Conservation (phyloP, 2,329 filamentous ascomycete species). For the Aspergillus costaricaensis region DNA sequence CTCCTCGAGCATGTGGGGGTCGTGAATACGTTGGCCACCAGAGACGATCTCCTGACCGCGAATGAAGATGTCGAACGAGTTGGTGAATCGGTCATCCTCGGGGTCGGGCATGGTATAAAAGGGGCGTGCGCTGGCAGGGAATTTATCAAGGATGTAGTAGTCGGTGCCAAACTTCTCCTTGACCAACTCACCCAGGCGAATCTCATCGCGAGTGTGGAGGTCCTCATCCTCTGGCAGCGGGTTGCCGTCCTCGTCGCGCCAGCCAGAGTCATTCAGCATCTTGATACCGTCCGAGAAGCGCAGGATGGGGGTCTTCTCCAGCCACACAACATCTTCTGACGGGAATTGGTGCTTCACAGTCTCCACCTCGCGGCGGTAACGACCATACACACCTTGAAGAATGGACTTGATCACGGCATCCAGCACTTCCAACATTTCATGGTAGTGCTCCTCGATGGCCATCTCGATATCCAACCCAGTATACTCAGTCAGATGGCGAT, state of each 20-base stretch:
- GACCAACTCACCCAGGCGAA: conserved; percentile 78
- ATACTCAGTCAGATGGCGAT: conserved; percentile 91
- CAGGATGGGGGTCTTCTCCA: conserved; percentile 80
- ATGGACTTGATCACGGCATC: conserved; percentile 81
- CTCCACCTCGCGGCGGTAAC: conserved; percentile 72
- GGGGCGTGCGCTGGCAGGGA: conserved; percentile 78
- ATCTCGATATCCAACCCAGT: conserved; percentile 92
- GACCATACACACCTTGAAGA: conserved; percentile 69
- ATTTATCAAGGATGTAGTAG: conserved; percentile 94
- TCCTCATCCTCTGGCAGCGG: conserved; percentile 72
- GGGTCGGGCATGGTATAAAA: conserved; percentile 90
- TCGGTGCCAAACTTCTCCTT: conserved; percentile 86
- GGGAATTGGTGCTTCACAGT: conserved; percentile 81
- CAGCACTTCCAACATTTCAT: conserved; percentile 78
- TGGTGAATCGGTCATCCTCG: conserved; percentile 71
- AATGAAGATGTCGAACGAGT: conserved; percentile 94
- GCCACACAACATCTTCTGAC: conserved; percentile 81
- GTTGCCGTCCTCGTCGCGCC: conserved; percentile 75
- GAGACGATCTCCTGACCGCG: conserved; percentile 91
- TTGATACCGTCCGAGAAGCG: conserved; percentile 77
- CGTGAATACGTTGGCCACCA: conserved; percentile 90
- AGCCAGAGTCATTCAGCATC: conserved; percentile 77
- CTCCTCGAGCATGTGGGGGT: conserved; percentile 70
- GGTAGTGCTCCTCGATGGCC: conserved; percentile 84
- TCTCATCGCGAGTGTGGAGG: conserved; percentile 81